Percentiles rank a stretch among this genome's conserved stretches.
Evolutionary conservation across 805 yeast species (phyloP).

Genomic region (Wickerhamomyces mucosus): DNA sequence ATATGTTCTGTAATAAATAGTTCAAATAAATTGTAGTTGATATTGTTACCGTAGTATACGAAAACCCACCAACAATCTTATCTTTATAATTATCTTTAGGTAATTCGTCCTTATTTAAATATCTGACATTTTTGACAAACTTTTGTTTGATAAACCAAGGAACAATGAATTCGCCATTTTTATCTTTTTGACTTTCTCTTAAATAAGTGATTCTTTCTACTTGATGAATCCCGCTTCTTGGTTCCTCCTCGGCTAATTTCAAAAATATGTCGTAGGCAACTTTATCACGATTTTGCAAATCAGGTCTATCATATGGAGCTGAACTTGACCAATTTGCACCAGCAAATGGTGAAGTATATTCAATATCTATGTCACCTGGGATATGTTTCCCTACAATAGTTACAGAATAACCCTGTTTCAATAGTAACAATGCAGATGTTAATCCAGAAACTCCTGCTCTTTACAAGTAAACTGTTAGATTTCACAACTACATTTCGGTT

Average conservation of each 20-base stretch:
- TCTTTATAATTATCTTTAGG: constrained; percentile 6
- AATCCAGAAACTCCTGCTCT: constrained; percentile 48
- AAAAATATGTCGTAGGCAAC: constrained; percentile 38
- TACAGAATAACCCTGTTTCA: constrained; percentile 31
- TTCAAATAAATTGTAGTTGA: constrained; percentile 48
- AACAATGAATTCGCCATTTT: constrained; percentile 7
- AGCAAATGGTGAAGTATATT: constrained; percentile 58
- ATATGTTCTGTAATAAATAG: constrained; percentile 38
- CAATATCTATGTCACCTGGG: constrained; percentile 47
- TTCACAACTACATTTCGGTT: not conserved
- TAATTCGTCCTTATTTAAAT: constrained; percentile 24
- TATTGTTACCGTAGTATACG: constrained; percentile 46
- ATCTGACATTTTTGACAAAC: constrained; percentile 31
- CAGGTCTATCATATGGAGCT: constrained; percentile 32
- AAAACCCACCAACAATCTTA: constrained; percentile 32
- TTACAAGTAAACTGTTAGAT: not conserved
- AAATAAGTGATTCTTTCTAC: constrained; percentile 13
- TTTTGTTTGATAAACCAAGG: constrained; percentile 39
- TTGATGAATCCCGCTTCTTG: constrained; percentile 37
- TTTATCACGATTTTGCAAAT: constrained; percentile 34
- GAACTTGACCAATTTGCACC: constrained; percentile 68
- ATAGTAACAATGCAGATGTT: constrained; percentile 36
- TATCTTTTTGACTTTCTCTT: constrained; percentile 7
- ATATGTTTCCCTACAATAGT: constrained; percentile 34
- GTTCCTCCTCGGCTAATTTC: constrained; percentile 35